Base-by-base conservation (phyloP, 2,329 filamentous ascomycete species). In the Chrysoporthe austroafricana region DNA sequence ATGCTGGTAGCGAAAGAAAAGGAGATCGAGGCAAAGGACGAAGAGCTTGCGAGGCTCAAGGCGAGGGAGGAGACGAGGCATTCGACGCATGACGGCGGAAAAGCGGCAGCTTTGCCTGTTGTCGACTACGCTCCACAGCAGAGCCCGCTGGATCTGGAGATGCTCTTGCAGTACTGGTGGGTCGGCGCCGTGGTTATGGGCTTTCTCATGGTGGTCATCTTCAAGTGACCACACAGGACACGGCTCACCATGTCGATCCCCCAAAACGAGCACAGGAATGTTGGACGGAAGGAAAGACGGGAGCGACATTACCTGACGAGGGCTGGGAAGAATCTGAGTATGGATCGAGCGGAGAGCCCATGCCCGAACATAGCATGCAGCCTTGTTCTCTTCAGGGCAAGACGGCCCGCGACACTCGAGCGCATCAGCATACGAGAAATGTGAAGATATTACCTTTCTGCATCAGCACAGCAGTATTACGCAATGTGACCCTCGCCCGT, bases 401-500 rank as follows among this genome's bases (percentile, higher is more conserved):
- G 21, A 32, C 3, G 4, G 11, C 6, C 9, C 21, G 8, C 2
- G 6, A 6, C 4, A 16, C n/a, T 16, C 42, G 42, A 2, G 32
- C 34, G 32, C n/a, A 58, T 21, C 43, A 21, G 56, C 9, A n/a
- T 39, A 32, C 8, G 60, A 39, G 3, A 6, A 39, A 7, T n/a
- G 4, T 13, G 46, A 4, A 32, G 21, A 42, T 14, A 34, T 32
- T 21, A 52, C 13, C 18, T 34, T 39, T 16, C 21, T 26, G 18
- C 34, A 7, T 32, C 18, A 4, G 14, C 6, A 42, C n/a, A 48
- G 43, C 1, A 26, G 1, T 14, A 11, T 62, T 48, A 69, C 13
- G 43, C 61, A 16, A 63, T 67, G 44, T 66, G 67, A 11, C 62
- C 64, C 39, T 67, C 64, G 5, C 67, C 64, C 9, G 54, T 61